phyloP scores from a whole-genome alignment of 768 basidiomycete species.

The Termitomyces sp. region DNA sequence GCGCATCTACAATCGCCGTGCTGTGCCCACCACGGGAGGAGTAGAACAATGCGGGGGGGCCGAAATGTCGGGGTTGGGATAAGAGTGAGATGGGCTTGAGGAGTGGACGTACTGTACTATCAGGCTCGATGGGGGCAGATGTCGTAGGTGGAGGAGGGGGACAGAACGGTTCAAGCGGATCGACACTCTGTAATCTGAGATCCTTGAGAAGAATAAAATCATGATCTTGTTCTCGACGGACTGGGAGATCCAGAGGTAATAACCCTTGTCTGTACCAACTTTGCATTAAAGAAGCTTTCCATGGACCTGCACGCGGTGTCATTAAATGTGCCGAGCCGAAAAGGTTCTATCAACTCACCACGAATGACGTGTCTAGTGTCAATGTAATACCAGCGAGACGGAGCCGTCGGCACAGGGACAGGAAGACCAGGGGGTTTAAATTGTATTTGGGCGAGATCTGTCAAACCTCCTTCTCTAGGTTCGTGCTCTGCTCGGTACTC shows the following conservation, averaged over 20 bases:
- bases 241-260: slow-evolving; percentile 71
- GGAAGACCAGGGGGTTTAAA: slow-evolving; percentile 81
- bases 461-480: slow-evolving; percentile 43
- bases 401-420: slow-evolving; percentile 61
- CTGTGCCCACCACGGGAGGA: slow-evolving; percentile 90
- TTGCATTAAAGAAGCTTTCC: slow-evolving; percentile 84
- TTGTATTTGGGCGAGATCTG: slow-evolving; percentile 57
- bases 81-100: slow-evolving; percentile 74
- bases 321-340: not conserved
- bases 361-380: slow-evolving; percentile 81
- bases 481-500: slow-evolving; percentile 66
- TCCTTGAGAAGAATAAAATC: slow-evolving; percentile 71
- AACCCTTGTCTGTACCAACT: slow-evolving; percentile 43
- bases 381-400: slow-evolving; percentile 78
- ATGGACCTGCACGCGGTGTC: slow-evolving; percentile 74
- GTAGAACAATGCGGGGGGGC: slow-evolving; percentile 83
- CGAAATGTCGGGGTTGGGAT: slow-evolving; percentile 76
- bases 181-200: slow-evolving; percentile 71
- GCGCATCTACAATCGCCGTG: slow-evolving; percentile 83
- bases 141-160: slow-evolving; percentile 37
- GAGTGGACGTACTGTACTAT: slow-evolving; percentile 48
- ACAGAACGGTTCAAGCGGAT: slow-evolving; percentile 79
- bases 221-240: slow-evolving; percentile 70
- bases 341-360: slow-evolving; percentile 41
- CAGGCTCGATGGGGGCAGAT: slow-evolving; percentile 16